Evolutionary conservation across 495 filamentous ascomycete species (phyloP), one percentile per base, ranked within the genome.

Genomic region (Tuber brumale): DNA sequence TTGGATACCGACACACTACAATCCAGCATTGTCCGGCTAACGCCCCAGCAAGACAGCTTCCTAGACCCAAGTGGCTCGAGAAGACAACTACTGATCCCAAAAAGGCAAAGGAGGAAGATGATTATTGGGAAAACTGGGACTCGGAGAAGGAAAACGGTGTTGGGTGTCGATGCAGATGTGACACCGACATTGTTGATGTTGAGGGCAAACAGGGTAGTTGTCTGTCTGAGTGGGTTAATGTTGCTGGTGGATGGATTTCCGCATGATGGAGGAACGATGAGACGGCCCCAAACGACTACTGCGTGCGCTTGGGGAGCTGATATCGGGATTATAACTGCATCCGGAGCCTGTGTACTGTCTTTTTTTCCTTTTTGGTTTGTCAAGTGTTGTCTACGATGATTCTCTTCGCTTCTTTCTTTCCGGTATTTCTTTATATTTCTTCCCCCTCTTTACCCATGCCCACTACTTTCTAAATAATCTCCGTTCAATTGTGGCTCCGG

Each of bases 21-120:
- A 99, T 99, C 84, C 95, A 98, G 85, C 95, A 99, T 86, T 99
- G 95, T 84, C 95, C 95, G 1, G 94, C 94, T 72, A 99, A 99
- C 84, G 96, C 96, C 18, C 95, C 94, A 7, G 91, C 92, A 31
- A 91, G 93, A 21, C 95, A 99, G 85, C 87, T 97, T 45, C 89
- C 92, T 27, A 89, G 93, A 72, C 87, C 90, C 71, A 93, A 93
- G 12, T 97, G 87, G 81, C 89, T 97, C 39, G 96, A 98, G 84
- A 89, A 85, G 86, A 96, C 93, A 27, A 97, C 94, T 1, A 82
- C 87, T 21, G 93, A 97, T 79, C 92, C 94, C 84, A 93, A 93
- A 85, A 91, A 92, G 85, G 91, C 95, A 45, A 89, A 90, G 76
- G 94, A 97, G 85, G 95, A 99, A 85, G 95, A 98, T 79, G 91